Evolutionary conservation across 1,284 basidiomycete species (phyloP), one percentile per base, ranked within the genome.

Genomic region (Fomitopsis schrenkii): DNA sequence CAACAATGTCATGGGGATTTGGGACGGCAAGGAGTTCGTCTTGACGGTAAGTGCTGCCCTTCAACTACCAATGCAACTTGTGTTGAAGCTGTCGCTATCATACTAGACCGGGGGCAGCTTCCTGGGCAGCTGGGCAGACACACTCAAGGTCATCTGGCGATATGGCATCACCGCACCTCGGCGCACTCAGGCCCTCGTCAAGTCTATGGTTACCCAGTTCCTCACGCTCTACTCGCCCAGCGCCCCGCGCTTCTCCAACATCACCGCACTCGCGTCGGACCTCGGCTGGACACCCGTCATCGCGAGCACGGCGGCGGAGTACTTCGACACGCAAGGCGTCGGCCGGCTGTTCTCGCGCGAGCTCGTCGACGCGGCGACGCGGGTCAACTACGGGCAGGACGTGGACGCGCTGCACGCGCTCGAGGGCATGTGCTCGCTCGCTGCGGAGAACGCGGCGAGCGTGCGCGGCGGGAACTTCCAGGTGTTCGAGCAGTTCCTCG

Each of bases 331-430:
- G 35, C 78, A 84, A 19, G 86, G 86, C 28, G 78, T 93, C 36
- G 79, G 83, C 45, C 71, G 79, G 57, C 77, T 77, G 57, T 95
- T 88, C 75, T 80, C 85, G 6, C 79, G 81, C 46, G 97, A 99
- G 75, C 76, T 97, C 57, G 81, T 96, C 55, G 93, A 94, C 63
- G 90, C 87, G 2, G 86, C 88, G 4, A 94, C 93, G 8, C 82
- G 95, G 19, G 93, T 95, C 52, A 98, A 98, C 74, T 96, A 96
- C 70, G 93, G 87, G 28, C 90, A 92, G 81, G 86, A 95, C 70
- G 82, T 87, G 22, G 81, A 87, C 68, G 67, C 79, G 28, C 91
- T 98, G 7, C 94, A 98, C 69, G 93, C 86, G 0, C 77, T 98
- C 22, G 94, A 87, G 57, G 92, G 90, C 1, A 74, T 86, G 17